phyloP scores from a whole-genome alignment of 352 stramenopile species.

The Thalassiosira delicatula region DNA sequence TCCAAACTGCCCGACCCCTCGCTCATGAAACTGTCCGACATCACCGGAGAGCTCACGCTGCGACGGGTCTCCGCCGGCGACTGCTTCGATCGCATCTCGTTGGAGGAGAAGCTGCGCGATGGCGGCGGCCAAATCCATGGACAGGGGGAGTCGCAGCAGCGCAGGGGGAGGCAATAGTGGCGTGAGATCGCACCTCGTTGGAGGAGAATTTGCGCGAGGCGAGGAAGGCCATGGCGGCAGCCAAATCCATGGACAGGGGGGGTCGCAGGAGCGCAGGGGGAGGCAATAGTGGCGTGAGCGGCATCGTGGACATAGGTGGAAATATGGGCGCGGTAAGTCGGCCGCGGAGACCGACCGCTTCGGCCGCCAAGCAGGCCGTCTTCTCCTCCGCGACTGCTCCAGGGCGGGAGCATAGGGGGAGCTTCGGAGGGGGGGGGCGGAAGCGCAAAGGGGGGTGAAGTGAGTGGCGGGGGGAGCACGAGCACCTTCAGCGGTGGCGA shows the following conservation, averaged over 20 bases:
- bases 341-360: neutral
- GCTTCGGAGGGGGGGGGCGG: neutral
- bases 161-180: too few species aligned
- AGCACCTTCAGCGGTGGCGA: conserved; percentile 13
- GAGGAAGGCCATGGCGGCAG: too few species aligned
- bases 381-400: conserved; percentile 10
- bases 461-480: conserved; percentile 21
- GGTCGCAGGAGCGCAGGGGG: too few species aligned
- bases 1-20: conserved; percentile 21
- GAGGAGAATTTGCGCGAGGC: too few species aligned
- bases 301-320: too few species aligned
- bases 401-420: neutral
- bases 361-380: conserved; percentile 20
- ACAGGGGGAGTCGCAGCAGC: neutral
- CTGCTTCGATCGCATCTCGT: conserved; percentile 24
- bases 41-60: conserved; percentile 3
- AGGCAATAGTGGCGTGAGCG: neutral
- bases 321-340: too few species aligned
- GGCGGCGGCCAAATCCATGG: neutral
- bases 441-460: neutral
- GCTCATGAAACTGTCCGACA: conserved; percentile 21
- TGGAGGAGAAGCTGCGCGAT: conserved; percentile 17
- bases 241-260: too few species aligned
- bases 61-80: neutral
- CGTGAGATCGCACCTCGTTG: too few species aligned